Conservation (phyloP, 2,329 filamentous ascomycete genomes). For the Trichoderma polysporum region DNA sequence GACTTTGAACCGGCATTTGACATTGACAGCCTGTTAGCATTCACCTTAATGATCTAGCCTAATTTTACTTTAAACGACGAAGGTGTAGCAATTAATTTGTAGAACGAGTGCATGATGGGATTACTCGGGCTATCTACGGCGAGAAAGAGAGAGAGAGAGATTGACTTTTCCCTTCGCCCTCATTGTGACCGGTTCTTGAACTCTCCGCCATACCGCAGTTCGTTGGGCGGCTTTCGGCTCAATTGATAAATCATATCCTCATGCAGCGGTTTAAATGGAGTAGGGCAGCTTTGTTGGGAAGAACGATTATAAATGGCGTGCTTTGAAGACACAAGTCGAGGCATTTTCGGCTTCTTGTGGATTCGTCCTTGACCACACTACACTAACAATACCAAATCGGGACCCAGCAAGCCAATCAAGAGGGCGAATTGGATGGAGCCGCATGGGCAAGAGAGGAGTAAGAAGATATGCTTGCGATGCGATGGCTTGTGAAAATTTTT, state of each 20-base stretch:
- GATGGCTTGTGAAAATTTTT: conserved; percentile 15
- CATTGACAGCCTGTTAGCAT: not conserved
- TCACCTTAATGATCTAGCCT: conserved; percentile 1
- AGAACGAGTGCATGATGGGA: not conserved
- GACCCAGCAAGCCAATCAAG: conserved; percentile 11
- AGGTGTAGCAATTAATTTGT: not conserved
- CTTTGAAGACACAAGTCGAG: conserved; percentile 1
- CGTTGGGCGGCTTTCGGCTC: conserved; percentile 7
- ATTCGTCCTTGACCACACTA: not conserved
- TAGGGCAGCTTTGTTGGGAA: not conserved
- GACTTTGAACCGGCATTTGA: conserved; percentile 13
- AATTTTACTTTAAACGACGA: not conserved
- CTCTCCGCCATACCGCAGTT: not conserved
- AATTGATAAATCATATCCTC: not conserved
- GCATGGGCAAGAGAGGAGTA: not conserved
- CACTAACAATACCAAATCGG: not conserved
- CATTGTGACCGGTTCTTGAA: not conserved
- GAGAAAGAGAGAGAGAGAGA: not conserved
- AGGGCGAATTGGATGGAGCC: not conserved
- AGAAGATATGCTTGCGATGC: not conserved
- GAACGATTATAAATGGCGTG: conserved; percentile 17
- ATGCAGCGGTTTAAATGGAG: not conserved
- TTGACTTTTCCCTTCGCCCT: not conserved
- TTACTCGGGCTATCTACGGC: not conserved
- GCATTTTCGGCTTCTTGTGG: conserved; percentile 15